phyloP scores from a whole-genome alignment of 2,329 filamentous ascomycete genomes.

The Ophiostoma ips region DNA sequence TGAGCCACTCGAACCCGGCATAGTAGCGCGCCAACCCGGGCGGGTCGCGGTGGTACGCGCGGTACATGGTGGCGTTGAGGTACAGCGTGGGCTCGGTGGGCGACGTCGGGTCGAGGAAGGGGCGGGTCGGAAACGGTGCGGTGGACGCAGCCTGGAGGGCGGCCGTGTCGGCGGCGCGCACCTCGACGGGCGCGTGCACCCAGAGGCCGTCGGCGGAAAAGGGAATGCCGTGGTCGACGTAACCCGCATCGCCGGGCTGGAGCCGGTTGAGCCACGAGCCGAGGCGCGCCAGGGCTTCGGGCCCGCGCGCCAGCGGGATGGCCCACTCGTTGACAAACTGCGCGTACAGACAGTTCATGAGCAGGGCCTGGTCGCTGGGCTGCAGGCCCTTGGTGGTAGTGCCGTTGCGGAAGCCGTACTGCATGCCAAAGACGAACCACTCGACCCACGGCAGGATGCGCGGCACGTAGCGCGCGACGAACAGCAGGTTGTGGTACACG shows the following conservation, averaged over 20 bases:
- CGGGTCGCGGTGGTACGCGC: slow-evolving; percentile 57
- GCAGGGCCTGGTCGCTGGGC: slow-evolving; percentile 61
- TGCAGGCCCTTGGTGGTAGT: slow-evolving; percentile 61
- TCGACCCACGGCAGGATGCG: slow-evolving; percentile 76
- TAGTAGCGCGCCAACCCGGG: slow-evolving; percentile 58
- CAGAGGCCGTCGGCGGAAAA: slow-evolving; percentile 54
- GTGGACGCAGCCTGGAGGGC: slow-evolving; percentile 21
- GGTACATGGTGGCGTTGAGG: slow-evolving; percentile 68
- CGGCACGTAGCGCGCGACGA: slow-evolving; percentile 63
- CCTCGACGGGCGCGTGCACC: slow-evolving; percentile 67
- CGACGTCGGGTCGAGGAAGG: slow-evolving; percentile 47
- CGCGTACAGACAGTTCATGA: slow-evolving; percentile 97
- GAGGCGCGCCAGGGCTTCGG: slow-evolving; percentile 71
- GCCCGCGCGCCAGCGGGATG: slow-evolving; percentile 69
- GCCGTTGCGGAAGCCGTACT: slow-evolving; percentile 64
- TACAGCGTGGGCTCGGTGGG: slow-evolving; percentile 54
- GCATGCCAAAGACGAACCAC: slow-evolving; percentile 95
- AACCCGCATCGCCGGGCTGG: slow-evolving; percentile 40
- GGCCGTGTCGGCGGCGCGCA: slow-evolving; percentile 53
- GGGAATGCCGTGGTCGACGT: slow-evolving; percentile 51
- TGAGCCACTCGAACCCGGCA: slow-evolving; percentile 67
- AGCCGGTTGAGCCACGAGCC: slow-evolving; percentile 69
- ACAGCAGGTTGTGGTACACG: slow-evolving; percentile 83
- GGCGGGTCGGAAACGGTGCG: slow-evolving; percentile 15
- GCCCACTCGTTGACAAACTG: slow-evolving; percentile 99